These are phyloP conservation scores for Fusarium pseudocircinatum DNA, from an alignment of 2,329 filamentous ascomycete genomes.

Conservation along the genomic window DNA sequence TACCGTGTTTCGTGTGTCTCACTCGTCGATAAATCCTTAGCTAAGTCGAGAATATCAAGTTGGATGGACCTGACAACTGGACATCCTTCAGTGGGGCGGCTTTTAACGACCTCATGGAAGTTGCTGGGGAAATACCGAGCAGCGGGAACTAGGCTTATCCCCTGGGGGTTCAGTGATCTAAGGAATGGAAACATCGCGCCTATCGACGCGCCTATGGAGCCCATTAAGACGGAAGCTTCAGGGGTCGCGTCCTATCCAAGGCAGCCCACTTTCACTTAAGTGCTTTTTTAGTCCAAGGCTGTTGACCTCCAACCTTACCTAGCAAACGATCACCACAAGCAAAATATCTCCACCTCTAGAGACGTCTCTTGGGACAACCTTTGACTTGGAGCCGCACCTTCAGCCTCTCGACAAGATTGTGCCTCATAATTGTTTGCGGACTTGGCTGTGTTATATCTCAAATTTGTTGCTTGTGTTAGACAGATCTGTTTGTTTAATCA, in stretches of 20 bases:
- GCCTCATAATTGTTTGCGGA: conserved; percentile 7
- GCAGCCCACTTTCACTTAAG: not conserved
- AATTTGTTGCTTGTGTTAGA: not conserved
- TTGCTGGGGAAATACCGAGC: conserved; percentile 37
- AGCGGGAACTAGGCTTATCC: conserved; percentile 29
- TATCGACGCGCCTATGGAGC: conserved; percentile 24
- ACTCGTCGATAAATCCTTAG: not conserved
- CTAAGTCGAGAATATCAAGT: not conserved
- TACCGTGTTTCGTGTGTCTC: not conserved
- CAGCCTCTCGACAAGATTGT: not conserved
- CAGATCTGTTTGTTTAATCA: not conserved
- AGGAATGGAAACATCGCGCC: conserved; percentile 26
- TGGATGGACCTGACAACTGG: not conserved
- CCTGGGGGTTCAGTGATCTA: conserved; percentile 9
- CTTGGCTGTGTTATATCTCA: not conserved
- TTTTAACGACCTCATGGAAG: conserved; percentile 1
- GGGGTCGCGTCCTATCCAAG: conserved; percentile 20
- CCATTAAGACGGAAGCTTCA: conserved; percentile 13
- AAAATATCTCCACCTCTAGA: conserved; percentile 32
- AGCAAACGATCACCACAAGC: not conserved
- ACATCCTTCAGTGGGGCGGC: conserved; percentile 12
- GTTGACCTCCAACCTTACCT: not conserved
- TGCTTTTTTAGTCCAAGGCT: not conserved
- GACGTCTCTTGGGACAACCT: conserved; percentile 20
- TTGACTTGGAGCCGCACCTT: conserved; percentile 7